Evolutionary conservation across 441 rosid species (phyloP).

Genomic region (Omphalea diandra): DNA sequence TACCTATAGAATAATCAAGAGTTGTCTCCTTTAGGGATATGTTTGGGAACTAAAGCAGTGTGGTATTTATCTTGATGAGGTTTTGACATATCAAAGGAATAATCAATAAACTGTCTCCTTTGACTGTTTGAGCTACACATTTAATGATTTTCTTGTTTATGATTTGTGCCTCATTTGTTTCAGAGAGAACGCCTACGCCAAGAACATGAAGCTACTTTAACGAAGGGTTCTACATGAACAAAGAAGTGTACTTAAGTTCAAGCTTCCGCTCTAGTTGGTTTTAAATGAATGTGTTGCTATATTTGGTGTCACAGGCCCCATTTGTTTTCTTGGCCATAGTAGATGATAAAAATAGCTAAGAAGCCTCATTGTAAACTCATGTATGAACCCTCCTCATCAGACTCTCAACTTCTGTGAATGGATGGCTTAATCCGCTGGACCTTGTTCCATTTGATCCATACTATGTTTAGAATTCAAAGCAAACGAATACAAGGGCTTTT

Average conservation of each 20-base stretch:
- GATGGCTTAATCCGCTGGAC: no score
- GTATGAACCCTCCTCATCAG: neutral
- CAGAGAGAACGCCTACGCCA: slow-evolving; percentile 37
- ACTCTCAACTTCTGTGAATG: no score
- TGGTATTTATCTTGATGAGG: no score
- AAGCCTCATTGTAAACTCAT: neutral
- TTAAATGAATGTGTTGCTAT: neutral
- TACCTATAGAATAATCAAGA: neutral
- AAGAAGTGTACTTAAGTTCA: slow-evolving; percentile 8
- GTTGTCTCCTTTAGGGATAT: no score
- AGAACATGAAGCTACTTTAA: slow-evolving; percentile 36
- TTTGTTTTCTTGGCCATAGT: neutral
- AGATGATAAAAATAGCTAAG: neutral
- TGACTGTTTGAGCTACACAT: neutral
- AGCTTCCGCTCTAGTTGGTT: neutral
- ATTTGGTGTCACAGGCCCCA: neutral
- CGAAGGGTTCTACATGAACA: slow-evolving; percentile 18
- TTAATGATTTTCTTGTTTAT: slow-evolving; percentile 10
- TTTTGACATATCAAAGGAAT: no score
- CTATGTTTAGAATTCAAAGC: no score
- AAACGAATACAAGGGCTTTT: no score
- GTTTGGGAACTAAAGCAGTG: no score
- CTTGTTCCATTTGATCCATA: no score
- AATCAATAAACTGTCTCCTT: no score
- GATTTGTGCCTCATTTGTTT: neutral